Percentiles rank a stretch among this genome's conserved stretches.
Conservation (phyloP, 352 stramenopile species). For the Thalassiosira mediterranea region DNA sequence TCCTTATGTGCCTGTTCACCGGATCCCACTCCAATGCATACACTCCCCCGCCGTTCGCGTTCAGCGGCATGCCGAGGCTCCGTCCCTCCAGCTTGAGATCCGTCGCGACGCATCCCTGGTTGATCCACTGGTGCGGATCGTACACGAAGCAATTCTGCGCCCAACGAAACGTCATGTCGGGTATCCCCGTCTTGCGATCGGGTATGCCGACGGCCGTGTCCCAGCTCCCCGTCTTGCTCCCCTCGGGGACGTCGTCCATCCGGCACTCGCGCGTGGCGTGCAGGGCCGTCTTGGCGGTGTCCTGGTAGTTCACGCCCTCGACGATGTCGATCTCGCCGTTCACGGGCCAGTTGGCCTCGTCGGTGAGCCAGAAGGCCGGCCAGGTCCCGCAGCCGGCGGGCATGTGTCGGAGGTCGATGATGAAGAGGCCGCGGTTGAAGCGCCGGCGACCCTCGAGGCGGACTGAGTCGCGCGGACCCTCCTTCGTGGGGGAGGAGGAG, state of each 20-base stretch:
- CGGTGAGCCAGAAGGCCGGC: constrained; percentile 83
- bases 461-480: constrained; percentile 72
- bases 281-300: constrained; percentile 78
- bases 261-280: constrained; percentile 74
- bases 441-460: constrained; percentile 66
- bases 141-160: constrained; percentile 82
- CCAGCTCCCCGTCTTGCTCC: constrained; percentile 76
- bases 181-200: constrained; percentile 74
- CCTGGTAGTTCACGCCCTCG: constrained; percentile 80
- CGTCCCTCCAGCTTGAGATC: constrained; percentile 54
- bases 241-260: constrained; percentile 78
- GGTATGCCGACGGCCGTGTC: constrained; percentile 79
- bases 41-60: constrained; percentile 74
- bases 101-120: constrained; percentile 81
- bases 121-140: constrained; percentile 82
- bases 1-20: constrained; percentile 70
- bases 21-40: constrained; percentile 84
- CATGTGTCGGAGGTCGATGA: constrained; percentile 81
- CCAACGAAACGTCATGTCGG: constrained; percentile 78
- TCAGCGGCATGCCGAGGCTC: constrained; percentile 69
- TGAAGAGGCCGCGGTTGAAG: constrained; percentile 76
- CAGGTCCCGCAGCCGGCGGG: constrained; percentile 78
- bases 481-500: constrained; percentile 55
- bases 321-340: constrained; percentile 85
- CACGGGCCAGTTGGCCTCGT: constrained; percentile 69